Evolutionary conservation across 371 early-diverging fungal genomes (phyloP).

Genomic region (Mucor circinelloides): DNA sequence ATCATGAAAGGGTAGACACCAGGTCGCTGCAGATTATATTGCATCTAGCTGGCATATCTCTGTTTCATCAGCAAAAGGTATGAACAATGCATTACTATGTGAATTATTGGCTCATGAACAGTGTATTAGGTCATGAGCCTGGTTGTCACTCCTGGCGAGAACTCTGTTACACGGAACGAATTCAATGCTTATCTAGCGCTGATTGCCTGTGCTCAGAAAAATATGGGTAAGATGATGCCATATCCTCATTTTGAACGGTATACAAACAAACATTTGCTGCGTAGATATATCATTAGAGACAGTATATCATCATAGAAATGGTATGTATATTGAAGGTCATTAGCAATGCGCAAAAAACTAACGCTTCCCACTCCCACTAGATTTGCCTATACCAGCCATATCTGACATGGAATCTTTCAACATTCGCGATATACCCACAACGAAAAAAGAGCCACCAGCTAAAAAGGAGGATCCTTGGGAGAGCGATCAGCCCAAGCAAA

Average conservation of each 20-base stretch:
- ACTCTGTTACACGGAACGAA: slow-evolving; percentile 64
- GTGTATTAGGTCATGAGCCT: slow-evolving; percentile 11
- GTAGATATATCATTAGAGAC: slow-evolving; percentile 40
- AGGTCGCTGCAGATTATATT: slow-evolving; percentile 4
- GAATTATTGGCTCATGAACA: neutral
- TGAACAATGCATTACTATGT: neutral
- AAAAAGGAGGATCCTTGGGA: neutral
- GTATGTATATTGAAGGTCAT: slow-evolving; percentile 5
- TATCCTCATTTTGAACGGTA: neutral
- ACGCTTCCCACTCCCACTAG: neutral
- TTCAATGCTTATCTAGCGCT: slow-evolving; percentile 74
- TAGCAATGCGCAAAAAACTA: neutral
- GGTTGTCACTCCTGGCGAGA: slow-evolving; percentile 46
- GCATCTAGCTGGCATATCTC: slow-evolving; percentile 5
- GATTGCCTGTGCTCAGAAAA: slow-evolving; percentile 75
- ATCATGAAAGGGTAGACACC: slow-evolving; percentile 1
- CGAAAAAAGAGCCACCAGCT: neutral
- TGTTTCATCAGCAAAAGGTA: slow-evolving; percentile 8
- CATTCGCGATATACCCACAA: neutral
- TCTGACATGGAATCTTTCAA: slow-evolving; percentile 10
- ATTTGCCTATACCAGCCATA: slow-evolving; percentile 35
- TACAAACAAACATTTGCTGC: neutral
- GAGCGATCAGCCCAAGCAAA: neutral
- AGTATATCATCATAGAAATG: slow-evolving; percentile 36
- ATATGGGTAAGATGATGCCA: slow-evolving; percentile 60